Evolutionary conservation across 2,329 filamentous ascomycete genomes (phyloP).

Genomic region (Penicillium nordicum): DNA sequence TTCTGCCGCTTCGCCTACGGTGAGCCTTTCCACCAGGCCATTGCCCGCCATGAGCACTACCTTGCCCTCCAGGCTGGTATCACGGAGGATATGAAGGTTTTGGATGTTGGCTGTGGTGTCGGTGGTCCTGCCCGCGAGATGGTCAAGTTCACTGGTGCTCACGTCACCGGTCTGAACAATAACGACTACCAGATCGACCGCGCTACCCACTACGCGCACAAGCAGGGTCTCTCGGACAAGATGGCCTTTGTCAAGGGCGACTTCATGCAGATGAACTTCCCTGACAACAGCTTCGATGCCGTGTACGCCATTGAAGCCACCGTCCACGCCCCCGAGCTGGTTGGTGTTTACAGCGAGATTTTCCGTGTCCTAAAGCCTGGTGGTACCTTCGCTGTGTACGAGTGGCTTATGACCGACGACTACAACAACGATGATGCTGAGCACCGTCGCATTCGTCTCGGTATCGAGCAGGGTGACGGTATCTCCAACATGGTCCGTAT

Average conservation of each 20-base stretch:
- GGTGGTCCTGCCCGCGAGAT: conserved; percentile 95
- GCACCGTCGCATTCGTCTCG: conserved; percentile 86
- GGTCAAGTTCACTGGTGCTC: conserved; percentile 86
- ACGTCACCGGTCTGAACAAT: conserved; percentile 93
- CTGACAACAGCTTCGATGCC: conserved; percentile 86
- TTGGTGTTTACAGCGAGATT: conserved; percentile 91
- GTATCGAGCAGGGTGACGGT: conserved; percentile 92
- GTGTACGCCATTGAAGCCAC: conserved; percentile 98
- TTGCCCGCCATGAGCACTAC: conserved; percentile 97
- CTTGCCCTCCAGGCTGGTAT: conserved; percentile 86
- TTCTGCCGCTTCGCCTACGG: conserved; percentile 89
- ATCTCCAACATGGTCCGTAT: conserved; percentile 97
- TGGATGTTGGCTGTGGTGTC: conserved; percentile 96
- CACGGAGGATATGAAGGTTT: conserved; percentile 78
- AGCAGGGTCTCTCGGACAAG: conserved; percentile 76
- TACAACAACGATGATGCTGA: conserved; percentile 86
- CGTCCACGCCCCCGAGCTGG: conserved; percentile 84
- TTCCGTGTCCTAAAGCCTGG: conserved; percentile 94
- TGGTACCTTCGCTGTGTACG: conserved; percentile 93
- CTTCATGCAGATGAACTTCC: conserved; percentile 99
- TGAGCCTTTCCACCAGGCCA: conserved; percentile 85
- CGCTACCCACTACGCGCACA: conserved; percentile 77
- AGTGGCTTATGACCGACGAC: conserved; percentile 96
- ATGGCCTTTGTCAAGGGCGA: conserved; percentile 89
- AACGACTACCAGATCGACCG: conserved; percentile 99